Percentiles rank a stretch among this genome's conserved stretches.
Evolutionary conservation across 208 protist species (phyloP).

Genomic region (Polymyxa betae): DNA sequence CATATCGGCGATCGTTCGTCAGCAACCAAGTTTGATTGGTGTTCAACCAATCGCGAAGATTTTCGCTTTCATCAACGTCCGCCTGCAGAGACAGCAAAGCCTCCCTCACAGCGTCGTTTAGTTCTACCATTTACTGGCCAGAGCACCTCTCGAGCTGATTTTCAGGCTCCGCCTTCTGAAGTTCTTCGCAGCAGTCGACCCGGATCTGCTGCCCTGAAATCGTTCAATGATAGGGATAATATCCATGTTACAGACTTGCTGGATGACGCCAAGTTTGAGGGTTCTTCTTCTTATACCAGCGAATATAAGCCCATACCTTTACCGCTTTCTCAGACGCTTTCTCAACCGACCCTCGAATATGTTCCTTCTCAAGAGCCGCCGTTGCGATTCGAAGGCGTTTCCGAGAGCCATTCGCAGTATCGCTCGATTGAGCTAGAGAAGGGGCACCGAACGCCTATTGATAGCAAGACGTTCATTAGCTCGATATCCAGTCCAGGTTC

Average conservation of each 20-base stretch:
- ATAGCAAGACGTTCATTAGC: neutral
- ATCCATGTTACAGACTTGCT: neutral
- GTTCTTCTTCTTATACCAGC: neutral
- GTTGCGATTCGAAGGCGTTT: too few relatives aligned
- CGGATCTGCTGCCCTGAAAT: neutral
- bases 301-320: neutral
- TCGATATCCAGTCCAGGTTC: neutral
- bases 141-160: neutral
- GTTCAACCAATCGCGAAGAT: neutral
- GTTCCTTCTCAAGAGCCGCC: too few relatives aligned
- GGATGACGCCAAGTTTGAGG: neutral
- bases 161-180: neutral
- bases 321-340: neutral
- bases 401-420: too few relatives aligned
- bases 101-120: neutral
- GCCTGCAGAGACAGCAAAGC: neutral
- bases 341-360: neutral
- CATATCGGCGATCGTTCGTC: neutral
- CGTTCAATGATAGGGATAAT: neutral
- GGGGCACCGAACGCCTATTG: neutral
- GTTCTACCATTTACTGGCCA: conserved; percentile 38
- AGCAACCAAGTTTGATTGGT: neutral
- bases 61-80: neutral
- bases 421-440: neutral
- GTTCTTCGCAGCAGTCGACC: neutral